Conservation (phyloP, 2,329 filamentous ascomycete species). For the Lasiodiplodia sp. region DNA sequence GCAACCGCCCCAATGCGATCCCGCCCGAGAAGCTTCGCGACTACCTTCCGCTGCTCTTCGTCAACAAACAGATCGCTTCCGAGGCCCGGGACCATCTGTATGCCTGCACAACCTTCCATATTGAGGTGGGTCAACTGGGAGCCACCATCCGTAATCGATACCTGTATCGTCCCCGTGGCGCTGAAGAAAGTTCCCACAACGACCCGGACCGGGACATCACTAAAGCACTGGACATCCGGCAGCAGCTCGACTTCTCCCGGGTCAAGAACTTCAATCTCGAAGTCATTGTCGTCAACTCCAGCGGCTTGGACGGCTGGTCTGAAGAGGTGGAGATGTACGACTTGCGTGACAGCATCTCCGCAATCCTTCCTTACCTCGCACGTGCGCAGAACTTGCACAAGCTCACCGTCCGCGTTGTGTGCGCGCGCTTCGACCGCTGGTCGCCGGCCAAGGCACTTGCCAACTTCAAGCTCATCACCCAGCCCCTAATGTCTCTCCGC, state of each 20-base stretch:
- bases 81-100: conserved; percentile 43
- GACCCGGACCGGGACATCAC: conserved; percentile 34
- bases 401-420: conserved; percentile 40
- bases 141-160: conserved; percentile 44
- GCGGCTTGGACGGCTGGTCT: conserved; percentile 36
- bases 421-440: conserved; percentile 39
- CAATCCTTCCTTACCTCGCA: conserved; percentile 15
- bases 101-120: conserved; percentile 39
- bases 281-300: conserved; percentile 40
- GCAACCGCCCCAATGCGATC: background rate
- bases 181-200: conserved; percentile 38
- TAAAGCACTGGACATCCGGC: conserved; percentile 38
- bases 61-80: conserved; percentile 39
- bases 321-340: conserved; percentile 48
- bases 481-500: conserved; percentile 42
- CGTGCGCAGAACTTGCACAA: conserved; percentile 39
- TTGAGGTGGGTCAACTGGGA: conserved; percentile 43
- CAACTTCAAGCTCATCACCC: conserved; percentile 39
- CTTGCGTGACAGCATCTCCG: conserved; percentile 34
- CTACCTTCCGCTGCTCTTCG: conserved; percentile 34
- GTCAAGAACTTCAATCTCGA: conserved; percentile 46
- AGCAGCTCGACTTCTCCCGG: conserved; percentile 38
- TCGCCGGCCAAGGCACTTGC: conserved; percentile 34
- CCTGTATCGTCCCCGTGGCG: conserved; percentile 39
- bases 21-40: background rate